Evolutionary conservation across 768 basidiomycete species (phyloP).

Genomic region (Harrya chromipes): DNA sequence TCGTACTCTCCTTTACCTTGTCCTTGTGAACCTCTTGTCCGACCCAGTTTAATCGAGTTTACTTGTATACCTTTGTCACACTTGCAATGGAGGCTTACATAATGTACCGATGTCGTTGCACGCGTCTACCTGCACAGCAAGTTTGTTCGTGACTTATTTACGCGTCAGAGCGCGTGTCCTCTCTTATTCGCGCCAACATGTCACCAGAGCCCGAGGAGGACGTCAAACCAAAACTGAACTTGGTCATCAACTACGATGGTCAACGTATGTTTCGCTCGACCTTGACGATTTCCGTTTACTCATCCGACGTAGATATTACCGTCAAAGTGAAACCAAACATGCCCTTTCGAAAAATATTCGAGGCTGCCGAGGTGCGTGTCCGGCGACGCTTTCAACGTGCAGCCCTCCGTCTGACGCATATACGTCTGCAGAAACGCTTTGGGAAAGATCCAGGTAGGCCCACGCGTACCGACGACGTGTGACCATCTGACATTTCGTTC

Average conservation of each 20-base stretch:
- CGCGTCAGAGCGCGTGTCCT: conserved; percentile 9
- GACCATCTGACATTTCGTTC: background rate
- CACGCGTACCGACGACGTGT: background rate
- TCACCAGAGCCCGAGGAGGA: conserved; percentile 41
- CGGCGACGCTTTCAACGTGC: background rate
- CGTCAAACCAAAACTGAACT: conserved; percentile 67
- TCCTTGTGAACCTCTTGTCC: no score
- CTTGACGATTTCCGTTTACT: background rate
- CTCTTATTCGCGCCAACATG: conserved; percentile 21
- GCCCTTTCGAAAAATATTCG: conserved; percentile 64
- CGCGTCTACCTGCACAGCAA: no score
- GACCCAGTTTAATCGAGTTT: no score
- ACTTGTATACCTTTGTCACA: conserved; percentile 17
- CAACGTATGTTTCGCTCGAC: conserved; percentile 37
- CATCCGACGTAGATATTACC: conserved; percentile 47
- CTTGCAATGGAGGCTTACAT: conserved; percentile 13
- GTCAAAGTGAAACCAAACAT: conserved; percentile 66
- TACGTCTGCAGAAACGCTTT: conserved; percentile 49
- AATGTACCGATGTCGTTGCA: conserved; percentile 11
- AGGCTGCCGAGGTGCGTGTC: conserved; percentile 57
- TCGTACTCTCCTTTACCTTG: background rate
- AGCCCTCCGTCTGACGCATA: background rate
- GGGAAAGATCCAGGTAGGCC: conserved; percentile 50
- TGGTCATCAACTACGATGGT: conserved; percentile 55
- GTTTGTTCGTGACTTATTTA: no score